Conservation (phyloP, 108 stramenopile species). For the Cylindrotheca closterium region DNA sequence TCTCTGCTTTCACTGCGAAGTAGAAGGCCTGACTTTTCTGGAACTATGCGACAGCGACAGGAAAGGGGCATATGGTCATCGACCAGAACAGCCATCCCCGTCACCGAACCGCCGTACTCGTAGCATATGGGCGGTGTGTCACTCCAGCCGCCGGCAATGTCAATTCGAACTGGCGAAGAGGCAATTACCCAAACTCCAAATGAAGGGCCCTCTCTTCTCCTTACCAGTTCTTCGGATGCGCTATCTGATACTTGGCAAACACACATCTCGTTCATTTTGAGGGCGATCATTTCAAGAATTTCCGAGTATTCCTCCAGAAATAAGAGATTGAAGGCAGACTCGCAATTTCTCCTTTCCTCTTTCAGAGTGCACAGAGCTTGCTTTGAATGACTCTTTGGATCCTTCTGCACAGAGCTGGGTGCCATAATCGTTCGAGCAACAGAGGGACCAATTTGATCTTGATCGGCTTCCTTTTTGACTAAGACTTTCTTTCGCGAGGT, state of each 20-base stretch:
- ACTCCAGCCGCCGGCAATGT: constrained; percentile 86
- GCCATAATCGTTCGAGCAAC: background rate
- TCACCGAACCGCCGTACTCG: constrained; percentile 76
- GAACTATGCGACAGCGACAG: constrained; percentile 53
- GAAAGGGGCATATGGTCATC: constrained; percentile 62
- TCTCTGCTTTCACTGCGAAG: constrained; percentile 59
- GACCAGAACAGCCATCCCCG: constrained; percentile 63
- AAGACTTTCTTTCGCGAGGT: background rate
- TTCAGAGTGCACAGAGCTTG: background rate
- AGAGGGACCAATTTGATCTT: background rate
- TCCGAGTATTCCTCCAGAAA: constrained; percentile 8
- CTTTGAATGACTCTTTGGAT: too few relatives aligned
- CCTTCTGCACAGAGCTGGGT: background rate
- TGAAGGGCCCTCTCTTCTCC: background rate
- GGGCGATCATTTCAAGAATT: constrained; percentile 40
- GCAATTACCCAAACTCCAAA: constrained; percentile 44
- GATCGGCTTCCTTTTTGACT: background rate
- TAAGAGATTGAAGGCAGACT: too few relatives aligned
- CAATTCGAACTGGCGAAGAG: constrained; percentile 73
- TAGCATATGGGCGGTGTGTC: constrained; percentile 88
- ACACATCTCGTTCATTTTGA: constrained; percentile 42
- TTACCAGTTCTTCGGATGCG: background rate
- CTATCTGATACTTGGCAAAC: constrained; percentile 25
- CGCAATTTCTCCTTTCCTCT: background rate
- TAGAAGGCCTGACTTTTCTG: constrained; percentile 37